Evolutionary conservation across 306 rosid species (phyloP).

Genomic region (Rubus parviflorus): DNA sequence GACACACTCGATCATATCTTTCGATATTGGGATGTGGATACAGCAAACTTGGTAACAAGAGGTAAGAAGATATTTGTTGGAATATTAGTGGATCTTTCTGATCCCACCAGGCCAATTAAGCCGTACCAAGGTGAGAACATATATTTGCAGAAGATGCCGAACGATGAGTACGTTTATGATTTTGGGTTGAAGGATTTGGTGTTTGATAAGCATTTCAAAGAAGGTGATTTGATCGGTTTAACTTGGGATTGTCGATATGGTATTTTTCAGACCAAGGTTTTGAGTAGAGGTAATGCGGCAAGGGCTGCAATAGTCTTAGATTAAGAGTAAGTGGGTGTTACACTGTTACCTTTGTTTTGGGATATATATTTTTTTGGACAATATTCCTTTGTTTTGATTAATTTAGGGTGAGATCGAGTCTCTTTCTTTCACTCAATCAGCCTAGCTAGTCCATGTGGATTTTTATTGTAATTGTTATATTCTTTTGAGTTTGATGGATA

Average conservation of each 20-base stretch:
- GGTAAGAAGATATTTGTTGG: neutral
- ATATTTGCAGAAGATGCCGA: neutral
- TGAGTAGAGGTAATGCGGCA: neutral
- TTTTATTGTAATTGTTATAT: neutral
- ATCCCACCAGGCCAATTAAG: neutral
- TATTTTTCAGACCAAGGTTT: neutral
- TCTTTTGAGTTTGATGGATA: neutral
- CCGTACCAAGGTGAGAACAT: neutral
- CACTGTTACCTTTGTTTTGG: too few relatives aligned
- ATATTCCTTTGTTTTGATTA: neutral
- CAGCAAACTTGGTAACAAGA: neutral
- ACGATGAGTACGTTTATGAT: neutral
- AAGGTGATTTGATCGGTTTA: conserved; percentile 1
- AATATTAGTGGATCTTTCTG: neutral
- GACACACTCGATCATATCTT: conserved; percentile 3
- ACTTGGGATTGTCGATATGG: neutral
- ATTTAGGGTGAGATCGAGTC: neutral
- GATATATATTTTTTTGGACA: too few relatives aligned
- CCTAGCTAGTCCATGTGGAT: too few relatives aligned
- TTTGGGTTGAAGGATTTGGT: neutral
- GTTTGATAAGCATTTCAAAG: neutral
- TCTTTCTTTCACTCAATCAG: too few relatives aligned
- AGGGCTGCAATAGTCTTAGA: neutral
- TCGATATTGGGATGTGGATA: conserved; percentile 3
- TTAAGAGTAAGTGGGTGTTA: neutral